Evolutionary conservation across 2,329 filamentous ascomycete genomes (phyloP), one percentile per base, ranked within the genome.

Genomic region (Ophioceras dolichostomum): DNA sequence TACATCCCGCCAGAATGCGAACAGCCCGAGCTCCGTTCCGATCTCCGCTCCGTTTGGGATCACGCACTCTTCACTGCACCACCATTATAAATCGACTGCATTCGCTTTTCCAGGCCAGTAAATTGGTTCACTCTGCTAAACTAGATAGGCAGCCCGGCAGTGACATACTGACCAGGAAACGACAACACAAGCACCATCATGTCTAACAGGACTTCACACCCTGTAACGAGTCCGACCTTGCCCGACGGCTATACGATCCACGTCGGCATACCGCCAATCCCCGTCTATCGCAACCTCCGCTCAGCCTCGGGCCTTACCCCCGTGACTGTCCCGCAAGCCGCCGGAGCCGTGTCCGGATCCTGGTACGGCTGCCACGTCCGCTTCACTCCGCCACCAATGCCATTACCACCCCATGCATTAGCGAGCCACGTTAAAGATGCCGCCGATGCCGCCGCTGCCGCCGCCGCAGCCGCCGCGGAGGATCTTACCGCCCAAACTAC

Each of bases 331-430:
- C 52, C 55, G 3, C 60, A 66, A 43, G 61, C 56, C 2, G 42
- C 46, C 4, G 51, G 51, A 4, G 52, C 58, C 3, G 32, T 59
- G 4, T 40, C 44, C 2, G 59, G 61, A 4, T 60, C 56, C 47
- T 65, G 63, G 60, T 60, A 60, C 40, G 58, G 60, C n/a, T 62
- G 57, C 34, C 58, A 60, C 45, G 46, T 64, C 36, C 51, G 50
- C 2, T 53, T 54, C 41, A 24, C 34, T 12, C 27, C 36, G 3
- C n/a, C n/a, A n/a, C n/a, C n/a, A n/a, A n/a, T n/a, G n/a, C n/a
- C n/a, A n/a, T n/a, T n/a, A n/a, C n/a, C n/a, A n/a, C n/a, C n/a
- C n/a, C n/a, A n/a, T n/a, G n/a, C n/a, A n/a, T n/a, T n/a, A n/a
- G n/a, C n/a, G n/a, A n/a, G n/a, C n/a, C n/a, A n/a, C n/a, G n/a